Percentiles rank a stretch among this genome's conserved stretches.
Conservation (phyloP, 805 yeast species). For the Saturnispora kantuleensis region DNA sequence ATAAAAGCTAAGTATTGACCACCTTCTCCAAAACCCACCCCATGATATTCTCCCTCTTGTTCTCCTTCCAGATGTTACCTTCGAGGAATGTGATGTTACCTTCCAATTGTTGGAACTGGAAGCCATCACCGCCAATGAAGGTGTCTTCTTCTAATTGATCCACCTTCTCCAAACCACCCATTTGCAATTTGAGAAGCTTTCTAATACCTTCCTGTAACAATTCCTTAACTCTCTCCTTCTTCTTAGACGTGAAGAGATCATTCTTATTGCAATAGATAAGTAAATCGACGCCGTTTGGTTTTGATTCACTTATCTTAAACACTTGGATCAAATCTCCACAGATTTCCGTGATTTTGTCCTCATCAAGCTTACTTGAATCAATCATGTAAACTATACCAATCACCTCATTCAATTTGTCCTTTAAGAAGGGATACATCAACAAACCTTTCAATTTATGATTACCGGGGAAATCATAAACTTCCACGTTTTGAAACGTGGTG, state of each 20-base stretch:
- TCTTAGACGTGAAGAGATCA: constrained; percentile 78
- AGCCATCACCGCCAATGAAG: constrained; percentile 34
- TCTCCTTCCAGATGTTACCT: constrained; percentile 56
- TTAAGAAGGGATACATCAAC: constrained; percentile 38
- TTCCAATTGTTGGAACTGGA: constrained; percentile 60
- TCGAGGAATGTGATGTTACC: constrained; percentile 60
- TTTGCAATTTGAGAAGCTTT: constrained; percentile 39
- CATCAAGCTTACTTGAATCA: constrained; percentile 58
- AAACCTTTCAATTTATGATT: constrained; percentile 61
- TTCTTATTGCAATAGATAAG: constrained; percentile 76
- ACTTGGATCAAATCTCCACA: constrained; percentile 52
- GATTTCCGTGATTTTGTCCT: constrained; percentile 38
- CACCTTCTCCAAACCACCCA: constrained; percentile 36
- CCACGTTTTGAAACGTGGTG: constrained; percentile 28
- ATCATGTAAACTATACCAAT: constrained; percentile 67
- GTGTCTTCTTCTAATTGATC: constrained; percentile 30
- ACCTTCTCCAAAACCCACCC: constrained; percentile 74
- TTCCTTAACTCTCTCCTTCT: constrained; percentile 48
- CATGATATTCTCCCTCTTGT: constrained; percentile 50
- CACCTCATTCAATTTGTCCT: constrained; percentile 33
- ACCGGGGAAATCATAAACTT: constrained; percentile 82
- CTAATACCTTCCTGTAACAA: constrained; percentile 58
- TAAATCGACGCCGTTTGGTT: constrained; percentile 62
- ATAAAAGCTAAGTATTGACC: constrained; percentile 32
- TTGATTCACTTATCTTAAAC: constrained; percentile 49